phyloP scores from a whole-genome alignment of 192 early-diverging fungal species.

The Coemansia sp. region DNA sequence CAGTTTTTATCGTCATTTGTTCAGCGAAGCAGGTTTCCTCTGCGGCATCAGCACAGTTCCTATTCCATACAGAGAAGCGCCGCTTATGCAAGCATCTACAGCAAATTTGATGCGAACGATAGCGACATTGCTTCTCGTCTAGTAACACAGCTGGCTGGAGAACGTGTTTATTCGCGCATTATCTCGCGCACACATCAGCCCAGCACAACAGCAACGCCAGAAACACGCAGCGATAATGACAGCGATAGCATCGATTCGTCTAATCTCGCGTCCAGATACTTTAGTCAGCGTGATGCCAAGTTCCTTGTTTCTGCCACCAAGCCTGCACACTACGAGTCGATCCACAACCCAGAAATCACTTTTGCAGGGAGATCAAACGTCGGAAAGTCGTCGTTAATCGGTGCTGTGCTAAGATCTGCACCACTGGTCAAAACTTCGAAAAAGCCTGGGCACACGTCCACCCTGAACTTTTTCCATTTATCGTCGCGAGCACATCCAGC shows the following conservation, averaged over 20 bases:
- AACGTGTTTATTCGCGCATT: constrained; percentile 2
- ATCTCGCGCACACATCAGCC: constrained; percentile 6
- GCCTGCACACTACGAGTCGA: constrained; percentile 22
- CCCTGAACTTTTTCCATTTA: constrained; percentile 44
- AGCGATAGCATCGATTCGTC: neutral
- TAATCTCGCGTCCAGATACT: constrained; percentile 14
- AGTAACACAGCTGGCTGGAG: neutral
- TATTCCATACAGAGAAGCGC: too few relatives aligned
- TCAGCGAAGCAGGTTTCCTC: too few relatives aligned
- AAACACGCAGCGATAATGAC: neutral
- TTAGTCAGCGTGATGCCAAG: constrained; percentile 41
- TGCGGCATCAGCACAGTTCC: too few relatives aligned
- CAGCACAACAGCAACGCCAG: too few relatives aligned
- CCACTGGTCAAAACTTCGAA: constrained; percentile 51
- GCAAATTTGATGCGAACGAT: neutral
- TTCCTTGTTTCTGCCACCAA: constrained; percentile 41
- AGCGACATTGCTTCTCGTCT: neutral
- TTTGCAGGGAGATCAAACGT: constrained; percentile 57
- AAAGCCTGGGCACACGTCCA: constrained; percentile 49
- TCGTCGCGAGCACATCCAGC: constrained; percentile 22
- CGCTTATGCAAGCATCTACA: neutral
- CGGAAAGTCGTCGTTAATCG: constrained; percentile 55
- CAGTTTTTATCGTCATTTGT: too few relatives aligned
- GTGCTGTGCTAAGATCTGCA: constrained; percentile 36
- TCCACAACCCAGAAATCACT: constrained; percentile 40